A percentile compares a stretch with the other conserved stretches of the same genome.
Evolutionary conservation across 345 rosid species (phyloP).

Genomic region (Hevea brasiliensis): DNA sequence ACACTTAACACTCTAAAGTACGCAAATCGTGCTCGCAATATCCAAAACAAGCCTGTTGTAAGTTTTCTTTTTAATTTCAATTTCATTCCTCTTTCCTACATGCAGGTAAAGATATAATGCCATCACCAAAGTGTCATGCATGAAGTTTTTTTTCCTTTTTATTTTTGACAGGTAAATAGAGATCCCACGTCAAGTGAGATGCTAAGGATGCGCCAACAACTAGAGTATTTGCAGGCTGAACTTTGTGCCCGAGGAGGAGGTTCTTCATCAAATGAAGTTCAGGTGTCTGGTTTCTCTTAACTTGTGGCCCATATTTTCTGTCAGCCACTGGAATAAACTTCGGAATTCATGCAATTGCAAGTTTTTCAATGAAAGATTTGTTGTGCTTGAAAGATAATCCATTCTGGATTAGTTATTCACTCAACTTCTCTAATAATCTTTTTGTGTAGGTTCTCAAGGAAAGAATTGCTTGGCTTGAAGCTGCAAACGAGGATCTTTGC

Average conservation of each 20-base stretch:
- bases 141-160: slow-evolving; percentile 11
- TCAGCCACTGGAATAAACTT: slow-evolving; percentile 1
- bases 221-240: slow-evolving; percentile 93
- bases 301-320: background rate
- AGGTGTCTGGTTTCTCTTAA: slow-evolving; percentile 46
- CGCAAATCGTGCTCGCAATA: slow-evolving; percentile 99
- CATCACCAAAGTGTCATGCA: slow-evolving; percentile 6
- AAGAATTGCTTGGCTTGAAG: slow-evolving; percentile 92
- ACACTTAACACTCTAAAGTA: slow-evolving; percentile 94
- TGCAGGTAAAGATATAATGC: background rate
- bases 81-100: background rate
- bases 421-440: slow-evolving; percentile 2
- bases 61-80: slow-evolving; percentile 30
- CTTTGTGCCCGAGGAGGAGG: slow-evolving; percentile 85
- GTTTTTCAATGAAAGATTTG: background rate
- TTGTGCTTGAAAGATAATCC: background rate
- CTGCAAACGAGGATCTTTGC: slow-evolving; percentile 85
- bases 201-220: slow-evolving; percentile 95
- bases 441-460: slow-evolving; percentile 74
- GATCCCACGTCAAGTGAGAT: slow-evolving; percentile 97
- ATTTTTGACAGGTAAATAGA: slow-evolving; percentile 66
- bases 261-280: slow-evolving; percentile 74
- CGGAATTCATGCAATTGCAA: background rate
- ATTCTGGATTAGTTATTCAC: background rate
- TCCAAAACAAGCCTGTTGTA: slow-evolving; percentile 95